Evolutionary conservation across 176 grass and related monocot genomes (phyloP).

Genomic region (barley (Hordeum vulgare)): MorexV3_pseudomolecules_assembly NC_058523.1:232640227-232640726

Average conservation of each 20-base stretch:
- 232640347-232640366: slow-evolving; percentile 10
- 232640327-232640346: background rate
- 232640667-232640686: too few species aligned
- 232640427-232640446: slow-evolving; percentile 29
- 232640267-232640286: slow-evolving; percentile 14
- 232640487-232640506: slow-evolving; percentile 79
- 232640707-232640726: too few species aligned
- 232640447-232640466: slow-evolving; percentile 85
- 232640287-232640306: background rate
- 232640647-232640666: too few species aligned
- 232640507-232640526: slow-evolving; percentile 80
- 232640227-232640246: background rate
- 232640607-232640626: too few species aligned
- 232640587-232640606: too few species aligned
- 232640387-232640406: background rate
- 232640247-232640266: background rate
- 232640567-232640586: slow-evolving; percentile 4
- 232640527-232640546: slow-evolving; percentile 69
- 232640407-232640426: background rate
- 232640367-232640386: background rate
- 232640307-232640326: slow-evolving; percentile 1
- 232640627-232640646: too few species aligned
- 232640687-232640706: too few species aligned
- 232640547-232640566: background rate
- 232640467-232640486: slow-evolving; percentile 63